phyloP scores from a whole-genome alignment of 345 rosid genomes.

The Eucalyptus microcorys region DNA sequence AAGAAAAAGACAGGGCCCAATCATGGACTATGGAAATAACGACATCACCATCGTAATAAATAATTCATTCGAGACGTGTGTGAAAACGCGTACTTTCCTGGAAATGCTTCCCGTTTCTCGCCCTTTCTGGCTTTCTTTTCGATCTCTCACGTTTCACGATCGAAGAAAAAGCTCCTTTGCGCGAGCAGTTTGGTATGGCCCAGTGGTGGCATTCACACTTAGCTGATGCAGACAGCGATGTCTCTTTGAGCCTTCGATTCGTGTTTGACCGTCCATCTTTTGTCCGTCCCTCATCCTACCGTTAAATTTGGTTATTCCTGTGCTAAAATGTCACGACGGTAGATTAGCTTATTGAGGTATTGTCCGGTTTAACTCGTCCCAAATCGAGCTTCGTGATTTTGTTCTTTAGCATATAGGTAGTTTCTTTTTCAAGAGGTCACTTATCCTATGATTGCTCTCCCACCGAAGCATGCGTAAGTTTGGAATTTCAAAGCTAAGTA shows the following conservation, averaged over 20 bases:
- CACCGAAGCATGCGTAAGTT: no score
- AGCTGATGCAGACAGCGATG: neutral
- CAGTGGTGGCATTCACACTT: neutral
- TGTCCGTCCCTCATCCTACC: neutral
- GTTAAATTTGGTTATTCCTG: neutral
- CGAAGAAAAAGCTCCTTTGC: neutral
- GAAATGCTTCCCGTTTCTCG: neutral
- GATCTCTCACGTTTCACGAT: neutral
- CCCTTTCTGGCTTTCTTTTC: neutral
- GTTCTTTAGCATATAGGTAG: fast-evolving
- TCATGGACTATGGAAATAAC: neutral
- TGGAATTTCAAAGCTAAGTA: fast-evolving
- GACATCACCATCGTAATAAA: neutral
- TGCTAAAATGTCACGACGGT: no score
- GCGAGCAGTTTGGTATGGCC: neutral
- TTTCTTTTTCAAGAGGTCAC: no score
- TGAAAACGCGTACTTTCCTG: neutral
- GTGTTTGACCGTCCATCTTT: neutral
- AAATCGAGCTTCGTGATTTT: no score
- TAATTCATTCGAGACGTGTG: neutral
- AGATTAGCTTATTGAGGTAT: no score
- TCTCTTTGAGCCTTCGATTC: neutral
- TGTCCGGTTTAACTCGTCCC: no score
- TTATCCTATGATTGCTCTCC: no score
- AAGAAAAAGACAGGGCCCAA: neutral